Percentiles rank a stretch among this genome's conserved stretches.
Conservation (phyloP, 2,329 filamentous ascomycete genomes). For the Alternaria sp. region DNA sequence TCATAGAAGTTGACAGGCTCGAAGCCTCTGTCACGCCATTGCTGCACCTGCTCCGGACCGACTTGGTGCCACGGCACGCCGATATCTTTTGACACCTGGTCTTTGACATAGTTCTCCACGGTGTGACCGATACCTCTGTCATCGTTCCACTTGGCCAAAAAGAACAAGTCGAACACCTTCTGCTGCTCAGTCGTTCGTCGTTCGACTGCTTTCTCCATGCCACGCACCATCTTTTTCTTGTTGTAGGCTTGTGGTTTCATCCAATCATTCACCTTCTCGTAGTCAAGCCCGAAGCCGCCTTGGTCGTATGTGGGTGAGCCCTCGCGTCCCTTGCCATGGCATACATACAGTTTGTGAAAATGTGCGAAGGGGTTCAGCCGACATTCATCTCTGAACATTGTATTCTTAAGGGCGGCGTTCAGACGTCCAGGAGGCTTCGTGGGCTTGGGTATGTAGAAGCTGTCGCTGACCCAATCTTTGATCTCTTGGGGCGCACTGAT, state of each 20-base stretch:
- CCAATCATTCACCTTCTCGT: neutral
- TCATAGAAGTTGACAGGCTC: constrained; percentile 5
- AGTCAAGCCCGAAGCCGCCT: neutral
- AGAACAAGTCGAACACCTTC: neutral
- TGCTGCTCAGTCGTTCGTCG: neutral
- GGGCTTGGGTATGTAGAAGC: neutral
- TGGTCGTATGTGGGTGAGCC: neutral
- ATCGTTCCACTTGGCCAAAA: neutral
- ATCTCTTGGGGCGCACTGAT: neutral
- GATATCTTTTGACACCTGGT: constrained; percentile 20
- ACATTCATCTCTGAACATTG: neutral
- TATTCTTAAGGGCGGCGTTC: neutral
- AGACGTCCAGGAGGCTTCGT: neutral
- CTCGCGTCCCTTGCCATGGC: neutral
- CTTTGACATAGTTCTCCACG: neutral
- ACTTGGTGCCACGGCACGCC: constrained; percentile 16
- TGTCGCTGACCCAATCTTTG: neutral
- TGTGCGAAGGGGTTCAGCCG: neutral
- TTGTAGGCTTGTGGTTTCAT: neutral
- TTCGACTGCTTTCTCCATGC: neutral
- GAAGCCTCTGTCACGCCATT: constrained; percentile 19
- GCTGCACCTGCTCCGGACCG: constrained; percentile 9
- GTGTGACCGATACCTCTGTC: neutral
- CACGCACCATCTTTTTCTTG: neutral
- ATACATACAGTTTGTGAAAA: neutral